These are phyloP conservation scores for Exophiala viscosa DNA, from an alignment of 2,329 filamentous ascomycete species.

Conservation along the genomic window DNA sequence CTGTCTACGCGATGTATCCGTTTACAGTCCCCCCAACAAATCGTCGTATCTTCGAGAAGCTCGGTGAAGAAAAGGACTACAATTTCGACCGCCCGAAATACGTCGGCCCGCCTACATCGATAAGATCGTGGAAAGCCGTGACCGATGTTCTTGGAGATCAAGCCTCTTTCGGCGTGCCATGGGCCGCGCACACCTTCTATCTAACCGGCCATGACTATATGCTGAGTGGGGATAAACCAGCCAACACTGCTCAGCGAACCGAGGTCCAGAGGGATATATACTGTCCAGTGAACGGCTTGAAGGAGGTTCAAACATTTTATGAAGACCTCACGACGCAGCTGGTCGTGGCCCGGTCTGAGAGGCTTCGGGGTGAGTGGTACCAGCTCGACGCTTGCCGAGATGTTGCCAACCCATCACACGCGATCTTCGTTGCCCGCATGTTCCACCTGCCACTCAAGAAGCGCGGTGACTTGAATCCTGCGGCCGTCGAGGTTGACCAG, in stretches of 20 bases:
- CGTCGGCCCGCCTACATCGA: conserved; percentile 36
- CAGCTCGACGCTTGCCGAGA: conserved; percentile 32
- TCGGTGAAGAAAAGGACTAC: conserved; percentile 43
- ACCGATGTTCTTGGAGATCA: conserved; percentile 42
- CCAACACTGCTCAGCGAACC: conserved; percentile 42
- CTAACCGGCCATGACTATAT: conserved; percentile 45
- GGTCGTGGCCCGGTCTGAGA: conserved; percentile 31
- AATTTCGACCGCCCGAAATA: conserved; percentile 36
- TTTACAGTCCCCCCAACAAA: conserved; percentile 48
- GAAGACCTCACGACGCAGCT: conserved; percentile 43
- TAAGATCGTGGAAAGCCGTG: conserved; percentile 46
- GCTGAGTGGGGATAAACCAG: conserved; percentile 43
- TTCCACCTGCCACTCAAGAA: conserved; percentile 31
- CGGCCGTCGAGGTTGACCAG: conserved; percentile 27
- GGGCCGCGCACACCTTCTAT: conserved; percentile 36
- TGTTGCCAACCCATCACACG: conserved; percentile 32
- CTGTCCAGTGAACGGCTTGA: conserved; percentile 43
- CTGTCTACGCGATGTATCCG: conserved; percentile 50
- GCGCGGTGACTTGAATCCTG: conserved; percentile 22
- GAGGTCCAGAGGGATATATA: conserved; percentile 40
- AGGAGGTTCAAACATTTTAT: conserved; percentile 47
- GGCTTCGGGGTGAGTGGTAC: conserved; percentile 31
- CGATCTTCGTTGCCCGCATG: conserved; percentile 31
- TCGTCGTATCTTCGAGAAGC: conserved; percentile 39
- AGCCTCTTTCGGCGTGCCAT: conserved; percentile 46